These are phyloP conservation scores for Suillus discolor DNA, from an alignment of 768 basidiomycete species.

Conservation along the genomic window DNA sequence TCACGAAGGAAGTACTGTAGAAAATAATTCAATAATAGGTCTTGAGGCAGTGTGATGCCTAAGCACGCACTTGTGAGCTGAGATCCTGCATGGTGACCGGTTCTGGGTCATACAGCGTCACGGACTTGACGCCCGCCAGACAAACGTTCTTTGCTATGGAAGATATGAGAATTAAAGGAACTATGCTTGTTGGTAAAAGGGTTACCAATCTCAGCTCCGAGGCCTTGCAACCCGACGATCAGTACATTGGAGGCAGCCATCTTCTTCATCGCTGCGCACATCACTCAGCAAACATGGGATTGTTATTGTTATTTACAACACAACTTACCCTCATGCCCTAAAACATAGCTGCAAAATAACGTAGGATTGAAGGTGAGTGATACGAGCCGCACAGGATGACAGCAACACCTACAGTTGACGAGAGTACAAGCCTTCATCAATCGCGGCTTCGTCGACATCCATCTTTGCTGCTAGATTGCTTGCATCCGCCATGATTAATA, in stretches of 20 bases:
- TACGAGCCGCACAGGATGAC: slow-evolving; percentile 20
- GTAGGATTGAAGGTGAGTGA: slow-evolving; percentile 20
- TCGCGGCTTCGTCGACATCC: slow-evolving; percentile 85
- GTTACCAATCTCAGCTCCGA: slow-evolving; percentile 94
- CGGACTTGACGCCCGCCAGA: slow-evolving; percentile 96
- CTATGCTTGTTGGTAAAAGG: neutral
- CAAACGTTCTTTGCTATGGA: slow-evolving; percentile 84
- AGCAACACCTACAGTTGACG: slow-evolving; percentile 76
- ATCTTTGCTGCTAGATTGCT: slow-evolving; percentile 51
- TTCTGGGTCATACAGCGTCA: slow-evolving; percentile 93
- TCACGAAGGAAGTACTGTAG: slow-evolving; percentile 89
- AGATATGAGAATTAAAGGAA: slow-evolving; percentile 12
- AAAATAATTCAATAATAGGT: slow-evolving; percentile 13
- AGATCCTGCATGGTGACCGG: slow-evolving; percentile 87
- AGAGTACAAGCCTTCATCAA: slow-evolving; percentile 93
- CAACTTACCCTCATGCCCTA: slow-evolving; percentile 88
- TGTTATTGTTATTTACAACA: neutral
- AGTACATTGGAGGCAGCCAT: slow-evolving; percentile 97
- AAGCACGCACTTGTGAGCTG: slow-evolving; percentile 78
- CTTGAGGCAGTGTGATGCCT: slow-evolving; percentile 7
- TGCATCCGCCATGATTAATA: slow-evolving; percentile 37
- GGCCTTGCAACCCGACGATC: slow-evolving; percentile 87
- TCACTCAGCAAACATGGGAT: slow-evolving; percentile 19
- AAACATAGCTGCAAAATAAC: slow-evolving; percentile 69
- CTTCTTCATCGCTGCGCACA: slow-evolving; percentile 91